phyloP scores from a whole-genome alignment of 768 basidiomycete species.

The Hericium rajendrae region DNA sequence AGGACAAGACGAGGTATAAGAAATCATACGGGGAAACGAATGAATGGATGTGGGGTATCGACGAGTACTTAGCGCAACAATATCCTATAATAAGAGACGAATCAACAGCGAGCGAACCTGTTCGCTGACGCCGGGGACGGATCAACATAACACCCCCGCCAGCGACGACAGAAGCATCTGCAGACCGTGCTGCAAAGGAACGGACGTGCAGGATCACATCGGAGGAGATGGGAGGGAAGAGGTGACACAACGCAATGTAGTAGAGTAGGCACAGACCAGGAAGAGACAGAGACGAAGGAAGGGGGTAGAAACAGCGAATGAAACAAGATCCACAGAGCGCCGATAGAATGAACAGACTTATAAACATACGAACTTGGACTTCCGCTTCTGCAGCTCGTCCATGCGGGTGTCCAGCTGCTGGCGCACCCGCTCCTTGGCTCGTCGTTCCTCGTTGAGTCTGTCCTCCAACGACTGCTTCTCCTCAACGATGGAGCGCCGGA shows the following conservation, averaged over 20 bases:
- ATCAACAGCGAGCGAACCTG: neutral
- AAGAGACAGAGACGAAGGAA: neutral
- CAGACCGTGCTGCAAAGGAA: neutral
- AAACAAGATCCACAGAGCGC: neutral
- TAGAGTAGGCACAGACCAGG: neutral
- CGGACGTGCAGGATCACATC: neutral
- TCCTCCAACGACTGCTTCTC: constrained; percentile 84
- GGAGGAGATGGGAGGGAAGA: neutral
- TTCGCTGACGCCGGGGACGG: neutral
- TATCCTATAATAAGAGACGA: neutral
- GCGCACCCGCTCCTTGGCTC: constrained; percentile 80
- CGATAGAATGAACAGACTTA: constrained; percentile 26
- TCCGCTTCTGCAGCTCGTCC: constrained; percentile 76
- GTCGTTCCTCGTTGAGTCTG: constrained; percentile 77
- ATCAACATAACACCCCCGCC: neutral
- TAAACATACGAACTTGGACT: constrained; percentile 89
- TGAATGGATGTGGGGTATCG: neutral
- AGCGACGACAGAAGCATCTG: neutral
- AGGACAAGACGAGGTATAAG: constrained; percentile 1
- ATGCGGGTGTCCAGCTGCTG: constrained; percentile 81
- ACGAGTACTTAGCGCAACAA: neutral
- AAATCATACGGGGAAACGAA: neutral
- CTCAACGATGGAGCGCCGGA: constrained; percentile 73
- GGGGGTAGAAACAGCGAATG: neutral
- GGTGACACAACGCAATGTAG: neutral